A percentile compares a stretch with the other conserved stretches of the same genome.
These are phyloP conservation scores for Tulasnella sp. DNA, from an alignment of 768 basidiomycete species.

Conservation along the genomic window DNA sequence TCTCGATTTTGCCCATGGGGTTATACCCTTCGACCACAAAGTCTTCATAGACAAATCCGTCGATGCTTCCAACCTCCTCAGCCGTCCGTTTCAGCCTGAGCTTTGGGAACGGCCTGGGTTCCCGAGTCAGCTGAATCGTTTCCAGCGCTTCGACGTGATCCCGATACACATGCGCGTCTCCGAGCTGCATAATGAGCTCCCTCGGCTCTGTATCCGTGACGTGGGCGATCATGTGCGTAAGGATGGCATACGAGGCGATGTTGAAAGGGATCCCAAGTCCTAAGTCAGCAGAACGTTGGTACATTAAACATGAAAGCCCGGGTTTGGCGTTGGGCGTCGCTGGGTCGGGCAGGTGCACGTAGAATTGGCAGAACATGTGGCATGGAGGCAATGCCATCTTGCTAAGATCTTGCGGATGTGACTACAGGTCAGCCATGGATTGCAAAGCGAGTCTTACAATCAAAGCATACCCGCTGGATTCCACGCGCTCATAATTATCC, in stretches of 20 bases:
- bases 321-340: conserved; percentile 41
- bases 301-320: conserved; percentile 89
- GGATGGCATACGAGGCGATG: conserved; percentile 94
- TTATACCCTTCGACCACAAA: conserved; percentile 81
- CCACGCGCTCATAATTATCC: conserved; percentile 95
- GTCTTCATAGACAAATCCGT: conserved; percentile 71
- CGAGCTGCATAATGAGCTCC: conserved; percentile 91
- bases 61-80: conserved; percentile 53
- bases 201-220: conserved; percentile 78
- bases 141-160: conserved; percentile 86
- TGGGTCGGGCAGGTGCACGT: conserved; percentile 72
- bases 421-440: not conserved
- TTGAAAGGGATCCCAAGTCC: conserved; percentile 98
- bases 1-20: conserved; percentile 70
- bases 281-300: conserved; percentile 92
- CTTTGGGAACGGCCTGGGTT: conserved; percentile 75
- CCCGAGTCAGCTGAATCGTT: conserved; percentile 57
- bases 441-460: not conserved
- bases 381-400: conserved; percentile 97
- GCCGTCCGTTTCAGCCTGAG: conserved; percentile 50
- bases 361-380: conserved; percentile 99
- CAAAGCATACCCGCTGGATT: conserved; percentile 79
- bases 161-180: conserved; percentile 92
- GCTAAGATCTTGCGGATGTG: conserved; percentile 54
- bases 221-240: conserved; percentile 96